A percentile compares a stretch with the other conserved stretches of the same genome.
Evolutionary conservation across 2,329 filamentous ascomycete species (phyloP).

Genomic region (Claviceps pusilla): DNA sequence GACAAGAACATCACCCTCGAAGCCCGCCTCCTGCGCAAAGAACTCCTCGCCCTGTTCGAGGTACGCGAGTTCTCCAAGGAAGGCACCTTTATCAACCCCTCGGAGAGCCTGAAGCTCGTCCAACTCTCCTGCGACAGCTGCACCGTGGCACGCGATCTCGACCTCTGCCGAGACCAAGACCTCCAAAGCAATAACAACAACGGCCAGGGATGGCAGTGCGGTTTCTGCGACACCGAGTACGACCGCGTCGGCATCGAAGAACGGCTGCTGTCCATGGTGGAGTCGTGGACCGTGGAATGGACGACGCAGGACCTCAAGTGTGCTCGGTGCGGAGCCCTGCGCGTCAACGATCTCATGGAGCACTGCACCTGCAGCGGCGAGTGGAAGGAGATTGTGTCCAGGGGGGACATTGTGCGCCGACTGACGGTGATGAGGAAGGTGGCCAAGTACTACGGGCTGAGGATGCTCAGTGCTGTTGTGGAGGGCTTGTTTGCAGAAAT

Average conservation of each 20-base stretch:
- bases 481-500: conserved; percentile 40
- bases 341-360: conserved; percentile 89
- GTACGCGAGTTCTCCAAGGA: conserved; percentile 85
- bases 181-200: conserved; percentile 33
- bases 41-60: conserved; percentile 79
- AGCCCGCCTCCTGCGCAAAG: conserved; percentile 74
- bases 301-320: conserved; percentile 83
- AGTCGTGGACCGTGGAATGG: conserved; percentile 66
- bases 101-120: conserved; percentile 53
- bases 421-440: conserved; percentile 60
- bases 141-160: conserved; percentile 74
- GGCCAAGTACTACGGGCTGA: conserved; percentile 62
- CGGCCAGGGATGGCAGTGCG: conserved; percentile 54
- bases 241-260: conserved; percentile 76
- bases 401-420: conserved; percentile 47
- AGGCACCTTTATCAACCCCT: conserved; percentile 78
- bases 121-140: conserved; percentile 82
- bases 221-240: conserved; percentile 59
- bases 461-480: conserved; percentile 66
- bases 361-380: conserved; percentile 85
- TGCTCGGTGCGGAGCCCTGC: conserved; percentile 50
- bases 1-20: conserved; percentile 86
- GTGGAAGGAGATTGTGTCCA: conserved; percentile 61
- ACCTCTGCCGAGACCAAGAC: conserved; percentile 81
- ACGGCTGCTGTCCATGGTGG: conserved; percentile 58